phyloP scores from a whole-genome alignment of 352 stramenopile genomes.

The Phytopythium kandeliae region DNA sequence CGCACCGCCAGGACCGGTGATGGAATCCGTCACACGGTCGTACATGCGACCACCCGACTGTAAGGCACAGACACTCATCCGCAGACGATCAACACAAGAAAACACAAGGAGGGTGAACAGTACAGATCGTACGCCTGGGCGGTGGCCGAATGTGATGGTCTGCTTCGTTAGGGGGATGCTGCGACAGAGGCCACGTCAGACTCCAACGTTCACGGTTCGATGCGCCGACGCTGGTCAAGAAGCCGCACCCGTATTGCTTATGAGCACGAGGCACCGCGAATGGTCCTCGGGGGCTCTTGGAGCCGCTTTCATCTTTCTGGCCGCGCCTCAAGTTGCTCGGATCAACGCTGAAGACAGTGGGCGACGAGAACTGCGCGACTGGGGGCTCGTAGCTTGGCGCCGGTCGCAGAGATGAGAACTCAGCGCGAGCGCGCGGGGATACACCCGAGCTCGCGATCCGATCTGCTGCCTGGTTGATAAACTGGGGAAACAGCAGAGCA shows the following conservation, averaged over 20 bases:
- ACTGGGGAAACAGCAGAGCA: conserved; percentile 22
- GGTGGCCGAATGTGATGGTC: conserved; percentile 66
- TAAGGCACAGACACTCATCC: too few species aligned
- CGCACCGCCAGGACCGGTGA: conserved; percentile 11
- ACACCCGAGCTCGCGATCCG: conserved; percentile 50
- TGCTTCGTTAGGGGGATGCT: conserved; percentile 35
- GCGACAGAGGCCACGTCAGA: background rate
- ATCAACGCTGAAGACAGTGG: conserved; percentile 50
- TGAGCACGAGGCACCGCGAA: conserved; percentile 13
- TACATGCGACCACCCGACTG: conserved; percentile 74
- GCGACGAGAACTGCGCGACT: conserved; percentile 28
- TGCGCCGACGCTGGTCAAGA: too few species aligned
- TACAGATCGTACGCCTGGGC: conserved; percentile 33
- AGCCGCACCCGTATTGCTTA: conserved; percentile 34
- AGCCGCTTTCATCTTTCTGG: background rate
- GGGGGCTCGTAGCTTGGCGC: conserved; percentile 35
- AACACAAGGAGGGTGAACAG: background rate
- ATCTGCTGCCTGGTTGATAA: conserved; percentile 61
- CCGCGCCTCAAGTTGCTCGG: conserved; percentile 27
- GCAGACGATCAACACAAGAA: too few species aligned
- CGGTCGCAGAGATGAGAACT: conserved; percentile 37
- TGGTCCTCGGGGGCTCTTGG: background rate
- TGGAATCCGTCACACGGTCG: conserved; percentile 41
- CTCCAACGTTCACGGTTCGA: too few species aligned
- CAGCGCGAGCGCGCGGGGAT: conserved; percentile 34